Conservation (phyloP, 2,329 filamentous ascomycete species). For the Teratosphaeria gauchensis region DNA sequence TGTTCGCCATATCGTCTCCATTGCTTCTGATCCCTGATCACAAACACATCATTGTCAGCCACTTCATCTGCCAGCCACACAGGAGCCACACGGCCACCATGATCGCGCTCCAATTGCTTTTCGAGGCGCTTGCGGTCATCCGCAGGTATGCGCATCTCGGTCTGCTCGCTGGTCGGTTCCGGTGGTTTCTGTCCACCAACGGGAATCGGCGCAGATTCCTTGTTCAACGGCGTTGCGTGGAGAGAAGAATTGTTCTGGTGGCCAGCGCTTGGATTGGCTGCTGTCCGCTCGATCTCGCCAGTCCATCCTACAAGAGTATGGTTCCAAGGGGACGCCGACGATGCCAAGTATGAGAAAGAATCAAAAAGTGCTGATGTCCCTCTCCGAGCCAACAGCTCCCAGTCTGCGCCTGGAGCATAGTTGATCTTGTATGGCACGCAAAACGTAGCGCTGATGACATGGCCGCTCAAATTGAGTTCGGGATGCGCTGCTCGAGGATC, state of each 20-base stretch:
- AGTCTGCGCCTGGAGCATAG: conserved; percentile 44
- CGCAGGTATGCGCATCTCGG: conserved; percentile 61
- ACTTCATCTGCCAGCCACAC: conserved; percentile 80
- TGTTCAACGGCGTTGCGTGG: conserved; percentile 51
- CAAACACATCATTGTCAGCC: conserved; percentile 56
- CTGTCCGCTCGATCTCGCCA: conserved; percentile 51
- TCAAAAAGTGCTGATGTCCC: conserved; percentile 90
- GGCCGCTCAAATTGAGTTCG: conserved; percentile 48
- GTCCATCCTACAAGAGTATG: conserved; percentile 94
- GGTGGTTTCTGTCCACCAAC: conserved; percentile 45
- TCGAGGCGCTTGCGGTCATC: conserved; percentile 67
- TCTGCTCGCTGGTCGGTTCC: conserved; percentile 34
- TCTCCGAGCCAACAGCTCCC: conserved; percentile 64
- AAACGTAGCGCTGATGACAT: conserved; percentile 55
- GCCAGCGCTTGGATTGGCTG: conserved; percentile 26
- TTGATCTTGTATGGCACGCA: conserved; percentile 53
- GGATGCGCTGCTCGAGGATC: conserved; percentile 49
- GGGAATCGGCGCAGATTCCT: conserved; percentile 70
- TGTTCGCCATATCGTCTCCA: conserved; percentile 90
- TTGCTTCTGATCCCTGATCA: conserved; percentile 69
- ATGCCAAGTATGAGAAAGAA: conserved; percentile 78
- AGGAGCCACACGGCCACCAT: conserved; percentile 69
- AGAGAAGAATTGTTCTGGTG: conserved; percentile 29
- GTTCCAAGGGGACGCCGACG: conserved; percentile 75
- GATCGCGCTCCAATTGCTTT: conserved; percentile 59